Base-by-base conservation (phyloP, 306 rosid species). In the Prunus mongolica region DNA sequence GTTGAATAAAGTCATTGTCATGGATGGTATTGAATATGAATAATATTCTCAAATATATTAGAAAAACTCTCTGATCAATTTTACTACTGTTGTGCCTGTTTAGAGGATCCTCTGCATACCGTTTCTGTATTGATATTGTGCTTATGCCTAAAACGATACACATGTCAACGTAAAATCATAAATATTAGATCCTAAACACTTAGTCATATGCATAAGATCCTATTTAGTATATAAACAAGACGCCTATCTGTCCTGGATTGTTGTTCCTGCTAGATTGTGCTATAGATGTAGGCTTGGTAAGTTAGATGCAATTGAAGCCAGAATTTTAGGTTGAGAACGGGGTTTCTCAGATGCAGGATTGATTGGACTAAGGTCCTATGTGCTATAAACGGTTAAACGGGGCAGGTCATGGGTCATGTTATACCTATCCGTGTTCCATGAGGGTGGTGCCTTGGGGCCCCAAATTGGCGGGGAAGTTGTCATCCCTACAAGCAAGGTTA, bases 1-100 rank as follows among this genome's bases (percentile, higher is more conserved):
- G 78, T 25, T 85, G 62, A 80, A 85, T 65, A 76, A 74, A 25
- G 57, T 82, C 72, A 51, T 46, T 65, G 32, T 25, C 56, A 65
- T 27, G 54, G 63, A 57, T 57, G 51, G n/a, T 32, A 32, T 12
- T 32, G 38, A 30, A 30, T 12, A 32, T 20, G 32, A 12, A 52
- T 71, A 71, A 30, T 16, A 32, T 71, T 34, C 14, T 55, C 65
- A 25, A 12, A 60, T 25, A 24, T 13, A 25, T 5, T 13, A 60
- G 38, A 19, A 34, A 11, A 6, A 28, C 56, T 11, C n/a, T 71
- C 15, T 44, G n/a, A 20, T 46, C 55, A 67, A 12, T 20, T 50
- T 44, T 27, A 67, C 38, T 1, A 5, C 13, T 41, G 41, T 68
- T 44, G 11, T 67, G n/a, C 71, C 11, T 49, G 14, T 5, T 32